Evolutionary conservation across 306 rosid species (phyloP).

Genomic region (Prunus kanzakura): DNA sequence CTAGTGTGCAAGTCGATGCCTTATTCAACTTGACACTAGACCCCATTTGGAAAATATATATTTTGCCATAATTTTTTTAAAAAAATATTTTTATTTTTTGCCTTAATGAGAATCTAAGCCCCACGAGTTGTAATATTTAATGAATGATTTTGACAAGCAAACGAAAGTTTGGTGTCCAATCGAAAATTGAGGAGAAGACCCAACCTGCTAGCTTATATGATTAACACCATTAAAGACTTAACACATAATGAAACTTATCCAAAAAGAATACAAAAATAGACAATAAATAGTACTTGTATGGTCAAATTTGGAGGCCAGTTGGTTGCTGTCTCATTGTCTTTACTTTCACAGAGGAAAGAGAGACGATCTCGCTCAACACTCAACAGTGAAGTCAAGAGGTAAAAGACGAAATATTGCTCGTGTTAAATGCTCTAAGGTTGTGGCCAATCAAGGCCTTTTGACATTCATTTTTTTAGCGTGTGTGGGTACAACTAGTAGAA

Average conservation of each 20-base stretch:
- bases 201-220: too few species aligned
- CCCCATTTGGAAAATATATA: too few species aligned
- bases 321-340: neutral
- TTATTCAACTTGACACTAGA: too few species aligned
- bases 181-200: too few species aligned
- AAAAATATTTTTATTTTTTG: too few species aligned
- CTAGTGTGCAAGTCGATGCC: too few species aligned
- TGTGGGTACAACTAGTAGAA: neutral
- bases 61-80: too few species aligned
- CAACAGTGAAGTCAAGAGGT: neutral
- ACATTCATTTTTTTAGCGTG: neutral
- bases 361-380: neutral
- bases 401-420: neutral
- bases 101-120: too few species aligned
- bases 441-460: neutral
- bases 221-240: neutral
- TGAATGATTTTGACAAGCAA: too few species aligned
- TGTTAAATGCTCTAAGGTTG: neutral
- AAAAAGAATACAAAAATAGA: neutral
- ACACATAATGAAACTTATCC: neutral
- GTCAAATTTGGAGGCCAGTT: constrained; percentile 34
- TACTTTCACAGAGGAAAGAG: neutral
- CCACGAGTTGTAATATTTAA: too few species aligned
- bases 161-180: too few species aligned
- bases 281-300: neutral